These are phyloP conservation scores for Apiotrichum brassicae DNA, from an alignment of 1,284 basidiomycete genomes.

Conservation along the genomic window DNA sequence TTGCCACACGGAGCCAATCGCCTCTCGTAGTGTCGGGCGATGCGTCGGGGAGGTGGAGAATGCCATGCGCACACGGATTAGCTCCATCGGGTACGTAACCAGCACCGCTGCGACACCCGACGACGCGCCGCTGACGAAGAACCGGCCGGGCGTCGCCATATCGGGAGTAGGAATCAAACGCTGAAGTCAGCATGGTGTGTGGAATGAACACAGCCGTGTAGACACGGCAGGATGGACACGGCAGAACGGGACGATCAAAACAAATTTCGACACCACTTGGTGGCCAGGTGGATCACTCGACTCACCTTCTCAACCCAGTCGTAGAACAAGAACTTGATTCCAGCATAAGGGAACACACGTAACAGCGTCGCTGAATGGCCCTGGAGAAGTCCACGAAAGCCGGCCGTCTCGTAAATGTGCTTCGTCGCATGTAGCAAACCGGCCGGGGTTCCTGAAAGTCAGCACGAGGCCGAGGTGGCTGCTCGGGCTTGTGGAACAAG, in stretches of 20 bases:
- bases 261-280: too few relatives aligned
- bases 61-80: conserved; percentile 92
- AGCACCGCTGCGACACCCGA: conserved; percentile 80
- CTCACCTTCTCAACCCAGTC: conserved; percentile 74
- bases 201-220: too few relatives aligned
- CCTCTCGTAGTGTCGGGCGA: conserved; percentile 58
- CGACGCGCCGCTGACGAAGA: conserved; percentile 76
- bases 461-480: too few relatives aligned
- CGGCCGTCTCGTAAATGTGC: conserved; percentile 68
- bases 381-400: conserved; percentile 78
- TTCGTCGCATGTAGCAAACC: conserved; percentile 73
- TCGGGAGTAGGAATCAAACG: conserved; percentile 75
- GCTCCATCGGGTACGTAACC: conserved; percentile 89
- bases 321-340: conserved; percentile 97
- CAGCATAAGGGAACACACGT: conserved; percentile 85
- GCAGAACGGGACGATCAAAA: too few relatives aligned
- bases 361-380: conserved; percentile 85
- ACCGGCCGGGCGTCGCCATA: conserved; percentile 69
- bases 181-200: conserved; percentile 33
- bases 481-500: too few relatives aligned
- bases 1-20: conserved; percentile 62
- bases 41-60: conserved; percentile 62
- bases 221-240: too few relatives aligned
- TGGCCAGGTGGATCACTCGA: too few relatives aligned
- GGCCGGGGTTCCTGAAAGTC: conserved; percentile 32